phyloP scores from a whole-genome alignment of 371 early-diverging fungal genomes.

The Caulochytrium protostelioides region DNA sequence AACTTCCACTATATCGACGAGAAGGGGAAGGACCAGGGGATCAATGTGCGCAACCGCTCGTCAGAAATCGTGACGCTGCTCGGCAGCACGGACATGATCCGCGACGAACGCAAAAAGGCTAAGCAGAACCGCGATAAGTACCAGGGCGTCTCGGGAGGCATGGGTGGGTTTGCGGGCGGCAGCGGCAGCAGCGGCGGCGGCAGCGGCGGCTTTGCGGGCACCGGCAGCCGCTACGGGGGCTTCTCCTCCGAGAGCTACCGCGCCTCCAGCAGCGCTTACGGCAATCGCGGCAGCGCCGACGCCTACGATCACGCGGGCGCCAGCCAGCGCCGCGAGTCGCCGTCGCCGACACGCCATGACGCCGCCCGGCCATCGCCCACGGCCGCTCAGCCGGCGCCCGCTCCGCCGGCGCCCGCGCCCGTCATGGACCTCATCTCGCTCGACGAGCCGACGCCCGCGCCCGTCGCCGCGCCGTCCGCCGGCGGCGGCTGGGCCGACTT shows the following conservation, averaged over 20 bases:
- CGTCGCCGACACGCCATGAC: background rate
- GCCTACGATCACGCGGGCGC: background rate
- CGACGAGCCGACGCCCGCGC: background rate
- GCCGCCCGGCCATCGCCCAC: background rate
- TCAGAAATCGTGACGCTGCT: conserved; percentile 69
- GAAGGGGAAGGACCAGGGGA: conserved; percentile 86
- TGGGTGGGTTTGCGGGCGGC: conserved; percentile 25
- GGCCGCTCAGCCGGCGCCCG: background rate
- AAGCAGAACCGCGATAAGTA: conserved; percentile 69
- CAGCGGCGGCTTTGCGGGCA: conserved; percentile 10
- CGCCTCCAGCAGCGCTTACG: background rate
- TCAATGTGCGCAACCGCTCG: conserved; percentile 79
- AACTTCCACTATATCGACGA: conserved; percentile 53
- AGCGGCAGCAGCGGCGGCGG: conserved; percentile 11
- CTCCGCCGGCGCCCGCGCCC: conserved; percentile 1
- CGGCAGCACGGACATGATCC: conserved; percentile 46
- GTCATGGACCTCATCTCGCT: conserved; percentile 3
- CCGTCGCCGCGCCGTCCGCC: no score
- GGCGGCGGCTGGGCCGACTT: conserved; percentile 22
- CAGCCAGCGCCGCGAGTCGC: no score
- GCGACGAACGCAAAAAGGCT: conserved; percentile 67
- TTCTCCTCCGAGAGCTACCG: conserved; percentile 1
- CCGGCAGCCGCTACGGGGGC: conserved; percentile 10
- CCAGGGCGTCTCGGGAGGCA: conserved; percentile 29
- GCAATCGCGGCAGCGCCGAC: background rate